Evolutionary conservation across 2,329 filamentous ascomycete species (phyloP).

Genomic region (Diplodia seriata): DNA sequence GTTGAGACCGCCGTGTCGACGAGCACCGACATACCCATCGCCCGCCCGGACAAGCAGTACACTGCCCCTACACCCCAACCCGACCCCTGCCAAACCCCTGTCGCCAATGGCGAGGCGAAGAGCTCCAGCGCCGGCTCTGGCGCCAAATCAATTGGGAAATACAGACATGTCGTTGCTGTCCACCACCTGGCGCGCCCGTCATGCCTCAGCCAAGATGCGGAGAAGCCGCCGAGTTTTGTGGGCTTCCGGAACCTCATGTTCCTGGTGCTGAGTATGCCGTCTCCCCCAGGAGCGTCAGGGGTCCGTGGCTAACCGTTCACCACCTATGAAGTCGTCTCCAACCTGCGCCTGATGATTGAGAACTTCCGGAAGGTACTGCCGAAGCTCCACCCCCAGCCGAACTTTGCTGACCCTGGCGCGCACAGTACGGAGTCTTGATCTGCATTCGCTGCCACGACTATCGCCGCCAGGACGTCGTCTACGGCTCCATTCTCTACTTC

Average conservation of each 20-base stretch:
- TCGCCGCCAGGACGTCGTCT: slow-evolving; percentile 74
- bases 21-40: slow-evolving; percentile 39
- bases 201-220: slow-evolving; percentile 83
- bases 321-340: slow-evolving; percentile 75
- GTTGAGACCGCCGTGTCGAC: slow-evolving; percentile 40
- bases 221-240: slow-evolving; percentile 78
- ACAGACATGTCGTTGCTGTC: slow-evolving; percentile 89
- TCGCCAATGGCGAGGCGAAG: slow-evolving; percentile 35
- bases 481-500: slow-evolving; percentile 80
- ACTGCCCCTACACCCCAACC: slow-evolving; percentile 34
- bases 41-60: slow-evolving; percentile 40
- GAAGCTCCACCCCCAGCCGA: slow-evolving; percentile 25
- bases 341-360: slow-evolving; percentile 92
- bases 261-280: slow-evolving; percentile 76
- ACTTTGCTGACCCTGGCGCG: slow-evolving; percentile 32
- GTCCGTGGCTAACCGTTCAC: slow-evolving; percentile 37
- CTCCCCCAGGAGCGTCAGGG: slow-evolving; percentile 12
- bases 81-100: slow-evolving; percentile 29
- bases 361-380: slow-evolving; percentile 86
- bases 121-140: slow-evolving; percentile 31
- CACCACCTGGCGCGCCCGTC: slow-evolving; percentile 77
- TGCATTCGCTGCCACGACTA: slow-evolving; percentile 91
- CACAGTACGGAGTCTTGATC: slow-evolving; percentile 90
- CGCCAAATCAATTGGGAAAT: slow-evolving; percentile 61
- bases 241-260: slow-evolving; percentile 98